These are phyloP conservation scores for Aspergillus uvarum DNA, from an alignment of 2,329 filamentous ascomycete species.

Conservation along the genomic window DNA sequence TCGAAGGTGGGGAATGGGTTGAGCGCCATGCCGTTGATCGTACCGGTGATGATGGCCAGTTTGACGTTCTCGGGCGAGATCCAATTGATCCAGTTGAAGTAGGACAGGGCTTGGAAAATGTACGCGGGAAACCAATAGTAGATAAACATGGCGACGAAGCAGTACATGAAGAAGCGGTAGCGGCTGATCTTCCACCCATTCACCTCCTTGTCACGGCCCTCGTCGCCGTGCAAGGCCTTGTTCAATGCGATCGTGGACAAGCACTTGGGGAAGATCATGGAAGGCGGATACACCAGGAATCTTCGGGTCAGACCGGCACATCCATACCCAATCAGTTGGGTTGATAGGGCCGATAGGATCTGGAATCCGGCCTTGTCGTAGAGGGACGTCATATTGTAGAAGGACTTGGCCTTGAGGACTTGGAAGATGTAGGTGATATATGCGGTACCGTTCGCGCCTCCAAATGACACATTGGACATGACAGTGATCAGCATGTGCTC, in stretches of 20 bases:
- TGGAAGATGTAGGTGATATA: too few relatives aligned
- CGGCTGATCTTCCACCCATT: slow-evolving; percentile 6
- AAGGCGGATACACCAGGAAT: slow-evolving; percentile 11
- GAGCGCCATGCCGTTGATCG: slow-evolving; percentile 5
- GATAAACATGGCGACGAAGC: slow-evolving; percentile 9
- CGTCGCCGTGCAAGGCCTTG: slow-evolving; percentile 6
- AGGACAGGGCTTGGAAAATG: slow-evolving; percentile 7
- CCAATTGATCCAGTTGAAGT: slow-evolving; percentile 15
- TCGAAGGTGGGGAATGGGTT: slow-evolving; percentile 12
- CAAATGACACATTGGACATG: too few relatives aligned
- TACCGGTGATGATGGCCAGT: slow-evolving; percentile 4
- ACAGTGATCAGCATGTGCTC: too few relatives aligned
- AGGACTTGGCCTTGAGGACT: too few relatives aligned
- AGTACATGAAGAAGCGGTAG: slow-evolving; percentile 10
- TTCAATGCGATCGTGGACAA: slow-evolving; percentile 11
- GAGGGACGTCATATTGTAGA: too few relatives aligned
- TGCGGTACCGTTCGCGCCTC: too few relatives aligned
- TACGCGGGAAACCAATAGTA: slow-evolving; percentile 11
- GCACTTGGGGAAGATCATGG: slow-evolving; percentile 7
- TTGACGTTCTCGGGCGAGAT: slow-evolving; percentile 9
- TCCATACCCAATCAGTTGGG: slow-evolving; percentile 9
- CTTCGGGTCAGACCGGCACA: slow-evolving; percentile 8
- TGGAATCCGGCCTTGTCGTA: too few relatives aligned
- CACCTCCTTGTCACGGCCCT: neutral
- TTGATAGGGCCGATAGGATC: neutral